phyloP scores from a whole-genome alignment of 2,329 filamentous ascomycete genomes.

The Fusarium piperis region DNA sequence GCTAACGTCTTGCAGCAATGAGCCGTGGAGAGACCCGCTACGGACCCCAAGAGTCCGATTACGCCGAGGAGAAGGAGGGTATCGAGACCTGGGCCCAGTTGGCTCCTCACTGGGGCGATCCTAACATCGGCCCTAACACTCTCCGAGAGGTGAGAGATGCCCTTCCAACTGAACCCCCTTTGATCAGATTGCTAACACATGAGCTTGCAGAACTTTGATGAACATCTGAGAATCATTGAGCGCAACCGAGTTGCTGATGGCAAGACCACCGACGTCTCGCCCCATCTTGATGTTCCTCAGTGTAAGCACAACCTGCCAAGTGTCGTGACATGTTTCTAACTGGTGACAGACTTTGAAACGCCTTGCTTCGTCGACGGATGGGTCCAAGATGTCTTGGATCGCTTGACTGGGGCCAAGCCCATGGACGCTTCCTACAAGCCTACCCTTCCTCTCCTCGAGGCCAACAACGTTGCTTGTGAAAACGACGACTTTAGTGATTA shows the following conservation, averaged over 20 bases:
- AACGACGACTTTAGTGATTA: neutral
- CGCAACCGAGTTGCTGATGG: too few species aligned
- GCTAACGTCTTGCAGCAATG: neutral
- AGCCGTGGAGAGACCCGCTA: neutral
- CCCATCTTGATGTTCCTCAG: too few species aligned
- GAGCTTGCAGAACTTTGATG: neutral
- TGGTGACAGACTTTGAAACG: too few species aligned
- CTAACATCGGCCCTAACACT: neutral
- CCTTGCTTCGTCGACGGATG: neutral
- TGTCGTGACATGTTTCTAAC: too few species aligned
- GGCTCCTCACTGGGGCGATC: neutral
- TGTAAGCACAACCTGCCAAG: too few species aligned
- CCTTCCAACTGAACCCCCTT: neutral
- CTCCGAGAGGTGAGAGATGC: neutral
- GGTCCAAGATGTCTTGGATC: neutral
- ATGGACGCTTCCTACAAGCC: neutral
- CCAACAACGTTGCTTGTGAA: neutral
- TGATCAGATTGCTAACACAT: neutral
- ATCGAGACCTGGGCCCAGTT: neutral
- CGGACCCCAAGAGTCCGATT: neutral
- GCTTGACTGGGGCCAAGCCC: neutral
- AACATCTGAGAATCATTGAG: too few species aligned
- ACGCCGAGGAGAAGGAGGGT: neutral
- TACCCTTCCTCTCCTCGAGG: conserved; percentile 24
- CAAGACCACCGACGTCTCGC: too few species aligned